Evolutionary conservation across 352 stramenopile species (phyloP).

Genomic region (Globisporangium lucens): DNA sequence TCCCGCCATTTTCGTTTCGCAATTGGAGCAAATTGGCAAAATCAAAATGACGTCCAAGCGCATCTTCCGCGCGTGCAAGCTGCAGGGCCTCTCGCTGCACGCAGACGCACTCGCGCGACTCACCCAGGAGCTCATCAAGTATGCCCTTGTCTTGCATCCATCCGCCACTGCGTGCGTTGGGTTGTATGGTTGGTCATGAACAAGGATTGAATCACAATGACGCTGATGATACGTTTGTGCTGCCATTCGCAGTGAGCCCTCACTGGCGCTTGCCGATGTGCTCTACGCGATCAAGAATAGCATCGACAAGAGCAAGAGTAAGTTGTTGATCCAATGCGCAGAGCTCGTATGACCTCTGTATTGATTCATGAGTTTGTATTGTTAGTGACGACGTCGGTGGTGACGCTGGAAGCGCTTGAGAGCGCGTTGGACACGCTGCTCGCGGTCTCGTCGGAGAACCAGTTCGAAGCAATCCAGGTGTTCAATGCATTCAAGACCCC

Average conservation of each 20-base stretch:
- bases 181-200: background rate
- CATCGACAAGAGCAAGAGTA: slow-evolving; percentile 86
- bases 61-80: slow-evolving; percentile 81
- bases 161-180: background rate
- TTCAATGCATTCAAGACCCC: slow-evolving; percentile 80
- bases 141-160: background rate
- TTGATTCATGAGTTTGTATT: background rate
- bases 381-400: slow-evolving; percentile 76
- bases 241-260: slow-evolving; percentile 44
- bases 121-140: slow-evolving; percentile 67
- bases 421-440: slow-evolving; percentile 81
- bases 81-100: slow-evolving; percentile 79
- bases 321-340: slow-evolving; percentile 9
- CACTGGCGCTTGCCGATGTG: slow-evolving; percentile 76
- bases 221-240: background rate
- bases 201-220: background rate
- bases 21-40: background rate
- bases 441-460: slow-evolving; percentile 73
- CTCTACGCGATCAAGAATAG: slow-evolving; percentile 88
- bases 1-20: slow-evolving; percentile 6
- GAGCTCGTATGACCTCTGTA: background rate
- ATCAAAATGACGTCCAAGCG: slow-evolving; percentile 62
- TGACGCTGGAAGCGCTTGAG: slow-evolving; percentile 79
- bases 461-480: slow-evolving; percentile 81
- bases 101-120: slow-evolving; percentile 64